Percentiles rank a stretch among this genome's conserved stretches.
Evolutionary conservation across 345 rosid species (phyloP).

Genomic region (Mangifera indica): DNA sequence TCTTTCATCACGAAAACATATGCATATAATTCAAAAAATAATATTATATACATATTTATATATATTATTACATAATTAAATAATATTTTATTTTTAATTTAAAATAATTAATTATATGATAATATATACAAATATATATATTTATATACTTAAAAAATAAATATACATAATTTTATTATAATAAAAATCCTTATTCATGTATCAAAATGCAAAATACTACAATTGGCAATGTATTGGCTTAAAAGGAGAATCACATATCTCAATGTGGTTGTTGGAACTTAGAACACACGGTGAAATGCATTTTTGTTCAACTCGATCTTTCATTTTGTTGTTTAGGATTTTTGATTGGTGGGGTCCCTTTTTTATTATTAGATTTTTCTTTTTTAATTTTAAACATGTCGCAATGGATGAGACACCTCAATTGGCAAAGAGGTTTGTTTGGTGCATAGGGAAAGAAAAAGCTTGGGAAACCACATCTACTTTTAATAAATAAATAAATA

Average conservation of each 20-base stretch:
- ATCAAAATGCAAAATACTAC: background rate
- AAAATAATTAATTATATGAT: too few species aligned
- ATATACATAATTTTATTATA: too few species aligned
- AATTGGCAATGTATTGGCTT: constrained; percentile 1
- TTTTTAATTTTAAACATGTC: background rate
- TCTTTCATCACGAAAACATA: background rate
- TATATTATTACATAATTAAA: too few species aligned
- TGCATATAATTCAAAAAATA: too few species aligned
- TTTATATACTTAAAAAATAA: too few species aligned
- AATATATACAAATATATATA: too few species aligned
- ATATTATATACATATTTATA: too few species aligned
- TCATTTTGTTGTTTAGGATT: background rate
- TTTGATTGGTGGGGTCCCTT: background rate
- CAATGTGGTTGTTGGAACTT: background rate
- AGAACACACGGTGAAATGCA: constrained; percentile 28
- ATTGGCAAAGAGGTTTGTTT: background rate
- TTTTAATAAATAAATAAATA: background rate
- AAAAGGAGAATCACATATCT: background rate
- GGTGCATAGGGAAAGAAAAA: background rate
- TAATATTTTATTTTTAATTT: too few species aligned
- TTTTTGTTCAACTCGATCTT: background rate
- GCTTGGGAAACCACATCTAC: too few species aligned
- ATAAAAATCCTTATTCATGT: background rate
- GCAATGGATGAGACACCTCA: background rate
- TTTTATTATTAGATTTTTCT: background rate